A percentile compares a stretch with the other conserved stretches of the same genome.
Evolutionary conservation across 2,329 filamentous ascomycete genomes (phyloP).

Genomic region (Elsinoe australis): DNA sequence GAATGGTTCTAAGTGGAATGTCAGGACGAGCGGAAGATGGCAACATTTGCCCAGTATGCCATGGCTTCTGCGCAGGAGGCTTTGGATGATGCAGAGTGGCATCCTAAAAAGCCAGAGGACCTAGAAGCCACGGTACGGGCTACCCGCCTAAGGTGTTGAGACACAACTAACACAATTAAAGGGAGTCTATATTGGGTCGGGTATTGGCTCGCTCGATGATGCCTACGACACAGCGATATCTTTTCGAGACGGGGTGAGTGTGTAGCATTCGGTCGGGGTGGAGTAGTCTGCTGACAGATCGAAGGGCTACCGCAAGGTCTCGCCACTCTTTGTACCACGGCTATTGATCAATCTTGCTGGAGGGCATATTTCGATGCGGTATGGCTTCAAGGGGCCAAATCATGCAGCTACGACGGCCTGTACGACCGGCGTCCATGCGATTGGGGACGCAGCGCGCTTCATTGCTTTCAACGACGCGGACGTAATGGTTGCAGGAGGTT

Average conservation of each 20-base stretch:
- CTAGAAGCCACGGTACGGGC: conserved; percentile 58
- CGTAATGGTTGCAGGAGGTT: conserved; percentile 92
- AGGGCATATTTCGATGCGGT: conserved; percentile 87
- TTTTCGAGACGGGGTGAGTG: conserved; percentile 62
- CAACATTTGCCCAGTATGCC: conserved; percentile 86
- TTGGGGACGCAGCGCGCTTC: conserved; percentile 88
- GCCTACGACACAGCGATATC: conserved; percentile 75
- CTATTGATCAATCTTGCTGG: conserved; percentile 92
- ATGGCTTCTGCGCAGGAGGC: conserved; percentile 82
- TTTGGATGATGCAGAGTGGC: conserved; percentile 72
- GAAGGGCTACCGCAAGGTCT: conserved; percentile 86
- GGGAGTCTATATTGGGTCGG: conserved; percentile 89
- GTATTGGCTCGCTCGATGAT: conserved; percentile 89
- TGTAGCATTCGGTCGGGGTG: background rate
- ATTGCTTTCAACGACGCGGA: conserved; percentile 86
- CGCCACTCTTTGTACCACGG: conserved; percentile 85
- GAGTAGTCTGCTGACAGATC: background rate
- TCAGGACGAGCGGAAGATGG: conserved; percentile 73
- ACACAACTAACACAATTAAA: conserved; percentile 25
- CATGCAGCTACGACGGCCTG: conserved; percentile 91
- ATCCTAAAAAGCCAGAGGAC: conserved; percentile 52
- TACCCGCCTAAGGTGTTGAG: background rate
- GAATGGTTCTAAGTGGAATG: no score
- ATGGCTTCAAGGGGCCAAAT: conserved; percentile 83
- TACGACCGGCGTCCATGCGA: conserved; percentile 88